These are phyloP conservation scores for Phytopythium montanum DNA, from an alignment of 352 stramenopile genomes.

Conservation along the genomic window DNA sequence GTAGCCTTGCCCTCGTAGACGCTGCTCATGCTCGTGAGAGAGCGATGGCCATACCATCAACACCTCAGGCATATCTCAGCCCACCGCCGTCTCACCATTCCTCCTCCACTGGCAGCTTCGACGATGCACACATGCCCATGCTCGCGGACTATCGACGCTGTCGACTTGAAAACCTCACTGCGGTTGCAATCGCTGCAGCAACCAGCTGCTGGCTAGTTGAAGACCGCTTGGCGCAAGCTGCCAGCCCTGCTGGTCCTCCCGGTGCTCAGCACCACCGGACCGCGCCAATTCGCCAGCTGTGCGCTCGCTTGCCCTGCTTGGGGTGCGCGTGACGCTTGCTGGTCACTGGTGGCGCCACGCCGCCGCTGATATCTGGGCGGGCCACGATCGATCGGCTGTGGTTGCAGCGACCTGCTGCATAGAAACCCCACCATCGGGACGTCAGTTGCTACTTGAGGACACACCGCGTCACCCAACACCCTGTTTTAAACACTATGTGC, in stretches of 20 bases:
- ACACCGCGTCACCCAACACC: not conserved
- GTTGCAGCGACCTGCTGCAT: not conserved
- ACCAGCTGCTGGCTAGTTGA: too few species aligned
- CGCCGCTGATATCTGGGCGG: slow-evolving; percentile 2
- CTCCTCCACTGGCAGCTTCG: too few species aligned
- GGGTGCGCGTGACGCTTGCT: not conserved
- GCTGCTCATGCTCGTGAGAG: too few species aligned
- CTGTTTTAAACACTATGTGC: slow-evolving; percentile 3
- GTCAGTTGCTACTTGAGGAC: slow-evolving; percentile 11
- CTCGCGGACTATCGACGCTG: too few species aligned
- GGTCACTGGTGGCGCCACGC: not conserved
- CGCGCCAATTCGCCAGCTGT: not conserved
- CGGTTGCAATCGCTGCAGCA: too few species aligned
- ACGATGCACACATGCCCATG: too few species aligned
- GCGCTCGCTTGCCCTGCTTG: not conserved
- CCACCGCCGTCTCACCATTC: too few species aligned
- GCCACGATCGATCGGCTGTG: not conserved
- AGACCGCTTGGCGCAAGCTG: not conserved
- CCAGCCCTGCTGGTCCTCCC: not conserved
- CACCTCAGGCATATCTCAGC: too few species aligned
- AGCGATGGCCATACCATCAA: too few species aligned
- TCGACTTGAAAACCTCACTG: too few species aligned
- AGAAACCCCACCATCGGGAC: slow-evolving; percentile 8
- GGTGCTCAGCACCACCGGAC: not conserved
- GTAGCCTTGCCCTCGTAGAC: too few species aligned